A percentile compares a stretch with the other conserved stretches of the same genome.
phyloP scores from a whole-genome alignment of 176 grass and related monocot species.

The Puya raimondii region DNA sequence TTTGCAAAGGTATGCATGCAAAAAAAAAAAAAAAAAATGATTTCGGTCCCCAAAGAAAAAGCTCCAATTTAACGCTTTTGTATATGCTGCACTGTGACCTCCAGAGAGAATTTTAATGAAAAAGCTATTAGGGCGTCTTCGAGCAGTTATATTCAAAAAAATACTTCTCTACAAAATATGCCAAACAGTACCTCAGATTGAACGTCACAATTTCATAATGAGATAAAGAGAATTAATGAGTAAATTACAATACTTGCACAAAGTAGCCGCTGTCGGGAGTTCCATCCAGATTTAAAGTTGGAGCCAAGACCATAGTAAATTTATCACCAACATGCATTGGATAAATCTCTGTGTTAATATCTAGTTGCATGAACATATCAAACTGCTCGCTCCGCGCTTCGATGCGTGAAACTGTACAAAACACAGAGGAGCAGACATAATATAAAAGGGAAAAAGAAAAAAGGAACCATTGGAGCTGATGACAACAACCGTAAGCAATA shows the following conservation, averaged over 20 bases:
- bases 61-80: no score
- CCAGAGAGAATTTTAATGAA: no score
- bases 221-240: not conserved
- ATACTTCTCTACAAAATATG: not conserved
- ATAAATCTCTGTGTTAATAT: slow-evolving; percentile 62
- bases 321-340: slow-evolving; percentile 27
- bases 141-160: no score
- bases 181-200: not conserved
- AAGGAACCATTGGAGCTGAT: no score
- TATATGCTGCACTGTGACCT: no score
- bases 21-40: not conserved
- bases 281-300: slow-evolving; percentile 63
- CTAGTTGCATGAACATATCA: slow-evolving; percentile 51
- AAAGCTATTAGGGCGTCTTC: no score
- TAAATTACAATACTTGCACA: slow-evolving; percentile 38
- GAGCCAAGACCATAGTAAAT: slow-evolving; percentile 55
- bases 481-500: no score
- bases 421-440: not conserved
- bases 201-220: slow-evolving; percentile 1
- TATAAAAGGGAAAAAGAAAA: not conserved
- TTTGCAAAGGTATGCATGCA: not conserved
- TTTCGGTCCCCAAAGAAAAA: no score
- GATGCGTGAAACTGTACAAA: slow-evolving; percentile 38
- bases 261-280: slow-evolving; percentile 51
- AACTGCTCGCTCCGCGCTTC: slow-evolving; percentile 42